A percentile compares a stretch with the other conserved stretches of the same genome.
phyloP scores from a whole-genome alignment of 306 rosid species.

The Cucurbita ficifolia region DNA sequence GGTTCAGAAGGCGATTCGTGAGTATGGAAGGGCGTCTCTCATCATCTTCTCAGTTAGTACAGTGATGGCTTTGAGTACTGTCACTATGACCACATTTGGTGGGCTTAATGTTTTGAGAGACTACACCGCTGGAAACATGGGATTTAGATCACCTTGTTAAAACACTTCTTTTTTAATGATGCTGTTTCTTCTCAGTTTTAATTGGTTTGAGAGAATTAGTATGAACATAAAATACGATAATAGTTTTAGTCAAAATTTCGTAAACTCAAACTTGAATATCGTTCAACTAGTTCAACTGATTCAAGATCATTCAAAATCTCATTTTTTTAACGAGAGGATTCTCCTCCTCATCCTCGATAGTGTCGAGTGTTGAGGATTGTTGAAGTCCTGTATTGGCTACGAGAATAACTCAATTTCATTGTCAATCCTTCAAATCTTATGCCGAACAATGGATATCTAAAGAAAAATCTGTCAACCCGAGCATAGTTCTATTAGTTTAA shows the following conservation, averaged over 20 bases:
- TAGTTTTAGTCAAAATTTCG: neutral
- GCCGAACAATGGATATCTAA: no score
- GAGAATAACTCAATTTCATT: no score
- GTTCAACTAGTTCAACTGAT: neutral
- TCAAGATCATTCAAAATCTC: neutral
- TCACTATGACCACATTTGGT: constrained; percentile 64
- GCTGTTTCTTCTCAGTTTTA: neutral
- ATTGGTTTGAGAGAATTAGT: neutral
- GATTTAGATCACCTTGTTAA: constrained; percentile 63
- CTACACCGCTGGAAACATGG: constrained; percentile 54
- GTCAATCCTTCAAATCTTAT: no score
- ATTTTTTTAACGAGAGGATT: no score
- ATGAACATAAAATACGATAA: neutral
- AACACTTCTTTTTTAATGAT: constrained; percentile 3
- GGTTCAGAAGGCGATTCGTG: constrained; percentile 43
- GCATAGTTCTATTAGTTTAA: no score
- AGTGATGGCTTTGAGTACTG: constrained; percentile 60
- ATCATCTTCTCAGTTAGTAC: constrained; percentile 54
- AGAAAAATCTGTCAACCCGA: no score
- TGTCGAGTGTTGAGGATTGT: no score
- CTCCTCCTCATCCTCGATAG: no score
- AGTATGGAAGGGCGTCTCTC: constrained; percentile 65
- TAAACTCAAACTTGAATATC: neutral
- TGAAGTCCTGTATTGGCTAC: no score
- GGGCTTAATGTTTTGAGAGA: constrained; percentile 43